phyloP scores from a whole-genome alignment of 352 stramenopile genomes.

The Peronospora farinosa region DNA sequence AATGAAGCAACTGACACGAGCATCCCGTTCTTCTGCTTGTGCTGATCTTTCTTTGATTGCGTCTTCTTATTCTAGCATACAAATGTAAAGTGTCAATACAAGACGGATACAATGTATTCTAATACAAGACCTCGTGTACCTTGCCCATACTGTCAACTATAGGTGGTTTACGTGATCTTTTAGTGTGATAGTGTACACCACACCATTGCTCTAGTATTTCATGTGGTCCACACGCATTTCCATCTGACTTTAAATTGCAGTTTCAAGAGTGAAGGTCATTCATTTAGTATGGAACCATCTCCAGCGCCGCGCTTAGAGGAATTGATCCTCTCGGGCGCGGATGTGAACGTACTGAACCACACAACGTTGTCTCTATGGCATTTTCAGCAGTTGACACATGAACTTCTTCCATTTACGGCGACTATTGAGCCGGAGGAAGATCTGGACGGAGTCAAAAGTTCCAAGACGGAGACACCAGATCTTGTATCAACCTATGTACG shows the following conservation, averaged over 20 bases:
- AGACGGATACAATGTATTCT: not conserved
- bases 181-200: too few species aligned
- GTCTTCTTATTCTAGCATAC: conserved; percentile 45
- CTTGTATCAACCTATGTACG: not conserved
- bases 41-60: conserved; percentile 43
- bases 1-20: not conserved
- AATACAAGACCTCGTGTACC: conserved; percentile 6
- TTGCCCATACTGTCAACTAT: conserved; percentile 14
- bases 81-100: not conserved
- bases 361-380: conserved; percentile 76
- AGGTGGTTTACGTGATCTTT: not conserved
- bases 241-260: not conserved
- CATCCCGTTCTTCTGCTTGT: conserved; percentile 40
- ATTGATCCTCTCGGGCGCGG: conserved; percentile 48
- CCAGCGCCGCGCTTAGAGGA: conserved; percentile 34
- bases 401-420: conserved; percentile 33
- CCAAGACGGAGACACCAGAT: not conserved
- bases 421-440: conserved; percentile 16
- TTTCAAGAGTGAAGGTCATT: conserved; percentile 15
- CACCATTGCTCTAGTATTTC: not conserved
- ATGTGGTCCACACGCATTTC: too few species aligned
- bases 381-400: conserved; percentile 55
- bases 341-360: conserved; percentile 69
- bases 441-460: conserved; percentile 9
- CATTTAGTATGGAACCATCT: conserved; percentile 14